Percentiles rank a stretch among this genome's conserved stretches.
These are phyloP conservation scores for Pulveroboletus ravenelii DNA, from an alignment of 768 basidiomycete species.

Conservation along the genomic window DNA sequence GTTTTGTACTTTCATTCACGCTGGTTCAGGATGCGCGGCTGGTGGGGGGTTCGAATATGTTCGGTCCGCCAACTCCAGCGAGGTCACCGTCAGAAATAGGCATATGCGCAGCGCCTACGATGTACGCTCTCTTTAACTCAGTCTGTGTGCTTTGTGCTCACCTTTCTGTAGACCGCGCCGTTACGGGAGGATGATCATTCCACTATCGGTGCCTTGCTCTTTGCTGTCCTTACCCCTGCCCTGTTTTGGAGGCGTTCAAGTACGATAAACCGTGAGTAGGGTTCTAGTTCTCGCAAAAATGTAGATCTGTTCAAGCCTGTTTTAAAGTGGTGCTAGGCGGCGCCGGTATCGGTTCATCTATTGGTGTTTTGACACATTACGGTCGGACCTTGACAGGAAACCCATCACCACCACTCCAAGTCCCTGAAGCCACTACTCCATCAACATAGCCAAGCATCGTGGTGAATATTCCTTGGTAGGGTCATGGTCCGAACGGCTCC, in stretches of 20 bases:
- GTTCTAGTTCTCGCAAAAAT: background rate
- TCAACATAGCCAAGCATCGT: constrained; percentile 2
- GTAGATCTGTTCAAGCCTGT: background rate
- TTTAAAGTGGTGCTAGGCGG: constrained; percentile 65
- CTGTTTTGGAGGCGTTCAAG: constrained; percentile 68
- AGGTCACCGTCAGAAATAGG: constrained; percentile 44
- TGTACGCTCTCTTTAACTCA: constrained; percentile 35
- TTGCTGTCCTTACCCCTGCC: constrained; percentile 60
- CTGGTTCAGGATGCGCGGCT: constrained; percentile 31
- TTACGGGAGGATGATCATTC: constrained; percentile 70
- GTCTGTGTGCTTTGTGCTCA: background rate
- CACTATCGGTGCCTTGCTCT: constrained; percentile 66
- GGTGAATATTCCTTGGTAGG: background rate
- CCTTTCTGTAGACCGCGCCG: constrained; percentile 43
- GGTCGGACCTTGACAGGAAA: constrained; percentile 52
- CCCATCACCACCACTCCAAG: constrained; percentile 37
- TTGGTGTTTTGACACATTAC: constrained; percentile 58
- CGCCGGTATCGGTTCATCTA: constrained; percentile 58
- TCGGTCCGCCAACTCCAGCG: constrained; percentile 51
- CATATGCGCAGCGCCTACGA: constrained; percentile 54
- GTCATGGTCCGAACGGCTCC: background rate
- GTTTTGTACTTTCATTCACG: background rate
- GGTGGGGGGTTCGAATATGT: constrained; percentile 59
- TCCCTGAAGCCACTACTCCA: constrained; percentile 29
- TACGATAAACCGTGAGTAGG: constrained; percentile 51